phyloP scores from a whole-genome alignment of 169 alveolate genomes.

The Cryptosporidium parvum region DNA sequence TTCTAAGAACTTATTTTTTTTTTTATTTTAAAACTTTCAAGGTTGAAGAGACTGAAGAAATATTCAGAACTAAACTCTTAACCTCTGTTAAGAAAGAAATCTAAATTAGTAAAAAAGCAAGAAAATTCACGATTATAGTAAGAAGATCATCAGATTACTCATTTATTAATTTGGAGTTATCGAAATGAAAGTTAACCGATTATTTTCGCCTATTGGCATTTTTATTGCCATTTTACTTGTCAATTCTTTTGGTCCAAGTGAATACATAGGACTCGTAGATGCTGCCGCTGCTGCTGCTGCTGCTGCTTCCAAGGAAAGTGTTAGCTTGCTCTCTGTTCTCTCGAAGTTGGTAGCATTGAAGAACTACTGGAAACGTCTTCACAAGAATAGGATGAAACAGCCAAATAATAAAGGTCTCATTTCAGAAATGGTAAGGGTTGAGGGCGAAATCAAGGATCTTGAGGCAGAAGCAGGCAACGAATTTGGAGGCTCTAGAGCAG shows the following conservation, averaged over 20 bases:
- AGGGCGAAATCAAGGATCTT: not conserved
- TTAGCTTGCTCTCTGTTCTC: not conserved
- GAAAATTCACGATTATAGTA: not conserved
- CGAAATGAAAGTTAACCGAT: not conserved
- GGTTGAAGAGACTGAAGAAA: not conserved
- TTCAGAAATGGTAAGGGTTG: not conserved
- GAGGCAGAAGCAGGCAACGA: not conserved
- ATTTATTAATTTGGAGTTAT: not conserved
- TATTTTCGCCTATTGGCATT: constrained; percentile 10
- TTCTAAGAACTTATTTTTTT: not conserved
- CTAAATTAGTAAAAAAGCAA: not conserved
- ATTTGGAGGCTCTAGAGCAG: not conserved
- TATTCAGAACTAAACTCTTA: not conserved
- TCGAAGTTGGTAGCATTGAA: not conserved
- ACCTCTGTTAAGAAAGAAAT: not conserved
- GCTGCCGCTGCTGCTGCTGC: not conserved
- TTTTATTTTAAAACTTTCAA: not conserved
- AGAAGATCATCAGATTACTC: not conserved
- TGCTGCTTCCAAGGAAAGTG: not conserved
- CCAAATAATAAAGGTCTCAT: not conserved
- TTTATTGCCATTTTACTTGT: not conserved
- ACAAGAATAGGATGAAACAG: too few relatives aligned
- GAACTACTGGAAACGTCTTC: not conserved
- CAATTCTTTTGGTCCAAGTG: not conserved
- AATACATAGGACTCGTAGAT: not conserved